These are phyloP conservation scores for Oryza coarctata DNA, from an alignment of 176 grass and related monocot genomes.

Conservation along the genomic window DNA sequence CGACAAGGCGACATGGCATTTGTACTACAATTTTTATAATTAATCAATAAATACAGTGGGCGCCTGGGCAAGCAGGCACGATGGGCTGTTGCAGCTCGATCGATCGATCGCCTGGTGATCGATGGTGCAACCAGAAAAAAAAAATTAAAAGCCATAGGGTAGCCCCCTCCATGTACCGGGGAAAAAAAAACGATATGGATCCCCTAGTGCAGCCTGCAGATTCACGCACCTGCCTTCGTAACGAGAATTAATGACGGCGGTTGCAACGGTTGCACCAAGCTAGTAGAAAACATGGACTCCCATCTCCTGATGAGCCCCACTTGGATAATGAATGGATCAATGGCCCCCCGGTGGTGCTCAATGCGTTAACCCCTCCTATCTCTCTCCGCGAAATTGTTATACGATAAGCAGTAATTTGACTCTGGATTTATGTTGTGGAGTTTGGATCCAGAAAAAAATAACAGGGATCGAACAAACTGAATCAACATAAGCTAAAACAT, in stretches of 20 bases:
- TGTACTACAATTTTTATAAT: neutral
- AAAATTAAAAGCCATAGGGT: conserved; percentile 13
- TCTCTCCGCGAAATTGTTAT: neutral
- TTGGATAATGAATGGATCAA: neutral
- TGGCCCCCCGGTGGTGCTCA: too few species aligned
- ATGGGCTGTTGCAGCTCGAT: neutral
- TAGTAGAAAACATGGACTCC: neutral
- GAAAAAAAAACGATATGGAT: conserved; percentile 18
- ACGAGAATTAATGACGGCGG: conserved; percentile 19
- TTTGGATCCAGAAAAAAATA: too few species aligned
- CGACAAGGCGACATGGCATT: neutral
- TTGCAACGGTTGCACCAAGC: neutral
- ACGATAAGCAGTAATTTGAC: neutral
- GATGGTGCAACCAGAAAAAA: conserved; percentile 29
- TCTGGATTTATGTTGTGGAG: neutral
- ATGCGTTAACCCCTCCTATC: neutral
- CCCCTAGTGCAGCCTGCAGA: conserved; percentile 6
- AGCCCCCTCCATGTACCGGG: conserved; percentile 6
- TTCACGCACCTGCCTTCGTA: conserved; percentile 11
- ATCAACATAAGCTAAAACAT: too few species aligned
- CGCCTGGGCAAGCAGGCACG: neutral
- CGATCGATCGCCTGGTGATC: neutral
- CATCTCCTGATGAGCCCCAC: neutral
- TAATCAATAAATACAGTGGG: neutral
- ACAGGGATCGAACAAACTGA: too few species aligned